Evolutionary conservation across 163 green algal species (phyloP).

Genomic region (Trebouxiophyceae sp.): DNA sequence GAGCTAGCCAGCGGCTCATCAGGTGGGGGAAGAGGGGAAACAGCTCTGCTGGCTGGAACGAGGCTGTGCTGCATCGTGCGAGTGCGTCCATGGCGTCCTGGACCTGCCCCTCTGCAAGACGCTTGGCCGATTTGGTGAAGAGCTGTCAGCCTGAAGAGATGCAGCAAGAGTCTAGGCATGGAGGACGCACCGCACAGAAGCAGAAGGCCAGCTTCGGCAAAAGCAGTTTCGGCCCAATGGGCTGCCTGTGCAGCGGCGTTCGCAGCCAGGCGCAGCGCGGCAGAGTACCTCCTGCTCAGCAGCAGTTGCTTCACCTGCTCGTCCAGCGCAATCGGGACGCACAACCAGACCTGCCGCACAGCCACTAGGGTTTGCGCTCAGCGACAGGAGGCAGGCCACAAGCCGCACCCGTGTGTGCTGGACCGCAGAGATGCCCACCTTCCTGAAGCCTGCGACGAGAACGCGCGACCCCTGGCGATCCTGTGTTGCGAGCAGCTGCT

Average conservation of each 20-base stretch:
- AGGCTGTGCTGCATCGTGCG: too few species aligned
- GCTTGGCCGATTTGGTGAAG: too few species aligned
- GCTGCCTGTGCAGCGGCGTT: slow-evolving; percentile 10
- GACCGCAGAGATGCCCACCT: too few species aligned
- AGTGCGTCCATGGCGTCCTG: too few species aligned
- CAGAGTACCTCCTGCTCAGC: slow-evolving; percentile 13
- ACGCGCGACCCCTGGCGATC: slow-evolving; percentile 12
- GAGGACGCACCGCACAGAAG: slow-evolving; percentile 31
- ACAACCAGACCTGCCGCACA: slow-evolving; percentile 34
- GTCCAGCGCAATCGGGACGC: slow-evolving; percentile 29
- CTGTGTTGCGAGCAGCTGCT: slow-evolving; percentile 13
- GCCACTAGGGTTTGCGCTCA: too few species aligned
- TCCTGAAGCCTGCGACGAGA: slow-evolving; percentile 23
- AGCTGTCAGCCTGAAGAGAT: too few species aligned
- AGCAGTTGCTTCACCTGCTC: slow-evolving; percentile 43
- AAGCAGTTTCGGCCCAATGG: slow-evolving; percentile 32
- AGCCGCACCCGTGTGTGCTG: too few species aligned
- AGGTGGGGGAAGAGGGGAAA: slow-evolving; percentile 47
- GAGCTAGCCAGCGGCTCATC: slow-evolving; percentile 30
- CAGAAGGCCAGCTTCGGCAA: slow-evolving; percentile 42
- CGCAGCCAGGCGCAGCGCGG: slow-evolving; percentile 26
- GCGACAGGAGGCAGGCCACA: too few species aligned
- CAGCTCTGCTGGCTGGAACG: slow-evolving; percentile 48
- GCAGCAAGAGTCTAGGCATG: too few species aligned
- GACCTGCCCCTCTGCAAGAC: too few species aligned